Evolutionary conservation across 805 yeast genomes (phyloP).

Genomic region (Wickerhamiella domercqiae): DNA sequence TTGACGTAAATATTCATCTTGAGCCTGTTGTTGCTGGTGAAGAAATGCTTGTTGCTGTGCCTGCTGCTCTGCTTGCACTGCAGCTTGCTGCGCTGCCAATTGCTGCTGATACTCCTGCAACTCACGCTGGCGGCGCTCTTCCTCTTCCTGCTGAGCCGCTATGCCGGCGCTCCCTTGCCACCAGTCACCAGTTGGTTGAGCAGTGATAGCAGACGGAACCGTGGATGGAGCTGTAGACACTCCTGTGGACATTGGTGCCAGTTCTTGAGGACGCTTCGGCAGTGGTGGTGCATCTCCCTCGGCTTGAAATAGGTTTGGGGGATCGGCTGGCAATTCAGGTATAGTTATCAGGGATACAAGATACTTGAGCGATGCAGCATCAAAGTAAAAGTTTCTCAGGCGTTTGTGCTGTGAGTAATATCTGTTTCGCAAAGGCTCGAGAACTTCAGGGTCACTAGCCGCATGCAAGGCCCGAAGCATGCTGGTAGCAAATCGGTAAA

Average conservation of each 20-base stretch:
- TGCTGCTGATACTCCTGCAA: slow-evolving; percentile 44
- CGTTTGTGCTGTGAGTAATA: slow-evolving; percentile 56
- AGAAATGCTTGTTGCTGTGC: slow-evolving; percentile 53
- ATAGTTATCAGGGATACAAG: slow-evolving; percentile 67
- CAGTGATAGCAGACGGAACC: slow-evolving; percentile 8
- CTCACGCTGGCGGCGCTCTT: slow-evolving; percentile 42
- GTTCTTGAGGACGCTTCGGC: slow-evolving; percentile 28
- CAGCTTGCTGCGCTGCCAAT: slow-evolving; percentile 36
- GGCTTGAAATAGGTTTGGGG: slow-evolving; percentile 41
- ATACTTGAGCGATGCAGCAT: slow-evolving; percentile 71
- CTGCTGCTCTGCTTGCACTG: slow-evolving; percentile 40
- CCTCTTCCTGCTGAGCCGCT: slow-evolving; percentile 39
- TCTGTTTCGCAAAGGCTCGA: slow-evolving; percentile 57
- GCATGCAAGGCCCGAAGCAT: slow-evolving; percentile 82
- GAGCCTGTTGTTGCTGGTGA: slow-evolving; percentile 56
- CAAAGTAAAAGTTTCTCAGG: slow-evolving; percentile 73
- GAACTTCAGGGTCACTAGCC: slow-evolving; percentile 57
- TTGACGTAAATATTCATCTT: slow-evolving; percentile 52
- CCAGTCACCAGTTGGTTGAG: slow-evolving; percentile 28
- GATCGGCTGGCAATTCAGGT: slow-evolving; percentile 45
- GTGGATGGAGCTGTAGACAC: slow-evolving; percentile 5
- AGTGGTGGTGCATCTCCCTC: slow-evolving; percentile 33
- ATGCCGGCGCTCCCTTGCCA: slow-evolving; percentile 25
- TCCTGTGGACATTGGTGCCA: slow-evolving; percentile 17
- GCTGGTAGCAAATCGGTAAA: slow-evolving; percentile 72